Evolutionary conservation across 2,329 filamentous ascomycete species (phyloP), one percentile per base, ranked within the genome.

Genomic region (Coniochaeta pulveracea): DNA sequence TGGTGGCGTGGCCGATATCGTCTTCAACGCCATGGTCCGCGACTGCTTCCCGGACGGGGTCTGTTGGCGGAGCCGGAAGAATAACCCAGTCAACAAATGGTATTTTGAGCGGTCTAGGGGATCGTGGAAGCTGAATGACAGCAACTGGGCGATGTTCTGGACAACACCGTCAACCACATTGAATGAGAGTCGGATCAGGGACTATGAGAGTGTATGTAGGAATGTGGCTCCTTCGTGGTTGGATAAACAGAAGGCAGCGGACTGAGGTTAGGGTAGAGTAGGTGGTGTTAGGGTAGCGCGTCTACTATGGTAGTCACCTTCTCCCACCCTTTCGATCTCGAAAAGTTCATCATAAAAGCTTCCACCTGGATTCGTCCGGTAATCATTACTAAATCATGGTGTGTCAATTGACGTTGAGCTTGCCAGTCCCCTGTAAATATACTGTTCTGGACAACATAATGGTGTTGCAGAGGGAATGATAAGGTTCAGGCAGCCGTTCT

Each of bases 61-160:
- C 2, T 93, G 88, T 49, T 98, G 91, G 91, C 69, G 88, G 36
- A 93, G 84, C 51, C 68, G 91, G 33, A 81, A 80, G 49, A 76
- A 88, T 51, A 96, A 98, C 50, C 89, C 88, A 0, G 91, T 98
- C 4, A 98, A 98, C 52, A 95, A 95, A 53, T 98, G 91, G 91
- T 98, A 98, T 55, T 95, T 96, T 58, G 91, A 98, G 58, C 70
- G 91, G 30, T 85, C 84, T 3, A 63, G 72, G 30, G 91, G 91
- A 0, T 88, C 79, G 3, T 82, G 79, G 69, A 91, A 93, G 58
- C 60, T 98, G 23, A 66, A 71, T 1, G 76, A 72, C n/a, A 83
- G 73, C 28, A 80, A 88, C 45, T 98, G 91, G 91, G 85, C 86
- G 4, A 95, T 96, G 86, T 98, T 98, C 50, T 98, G 91, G 88